A percentile compares a stretch with the other conserved stretches of the same genome.
phyloP scores from a whole-genome alignment of 208 protist genomes.

The Trypanosoma mega region DNA sequence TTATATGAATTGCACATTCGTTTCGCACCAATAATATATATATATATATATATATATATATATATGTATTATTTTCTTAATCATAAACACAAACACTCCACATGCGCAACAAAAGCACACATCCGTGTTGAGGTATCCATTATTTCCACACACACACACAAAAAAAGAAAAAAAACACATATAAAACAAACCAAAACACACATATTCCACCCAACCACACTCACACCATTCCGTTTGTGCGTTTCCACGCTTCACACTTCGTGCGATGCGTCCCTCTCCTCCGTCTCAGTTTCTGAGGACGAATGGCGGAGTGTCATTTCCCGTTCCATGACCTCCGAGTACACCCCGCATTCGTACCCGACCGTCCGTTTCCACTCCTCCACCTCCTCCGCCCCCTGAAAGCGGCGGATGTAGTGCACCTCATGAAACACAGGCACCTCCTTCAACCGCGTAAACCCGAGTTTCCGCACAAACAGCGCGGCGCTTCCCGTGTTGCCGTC shows the following conservation, averaged over 20 bases:
- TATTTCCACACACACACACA: no score
- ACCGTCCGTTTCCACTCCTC: constrained; percentile 26
- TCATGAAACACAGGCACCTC: constrained; percentile 86
- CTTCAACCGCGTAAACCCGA: constrained; percentile 69
- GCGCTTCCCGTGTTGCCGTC: constrained; percentile 72
- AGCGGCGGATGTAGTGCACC: constrained; percentile 46
- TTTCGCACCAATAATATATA: no score
- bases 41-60: constrained; percentile 3
- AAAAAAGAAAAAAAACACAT: no score
- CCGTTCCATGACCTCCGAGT: constrained; percentile 14
- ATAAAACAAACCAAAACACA: no score
- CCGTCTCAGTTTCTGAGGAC: background rate
- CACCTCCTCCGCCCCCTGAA: constrained; percentile 23
- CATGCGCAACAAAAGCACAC: no score
- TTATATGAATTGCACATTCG: no score
- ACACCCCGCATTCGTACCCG: constrained; percentile 27
- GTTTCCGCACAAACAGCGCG: constrained; percentile 60
- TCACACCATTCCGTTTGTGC: background rate
- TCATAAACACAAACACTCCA: background rate
- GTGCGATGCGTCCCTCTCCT: background rate
- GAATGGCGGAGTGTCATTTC: constrained; percentile 2
- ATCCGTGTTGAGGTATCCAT: no score
- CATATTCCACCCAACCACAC: no score
- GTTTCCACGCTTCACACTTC: background rate
- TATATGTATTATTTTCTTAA: background rate